Conservation (phyloP, 306 rosid genomes). For the Begonia masoniana region DNA sequence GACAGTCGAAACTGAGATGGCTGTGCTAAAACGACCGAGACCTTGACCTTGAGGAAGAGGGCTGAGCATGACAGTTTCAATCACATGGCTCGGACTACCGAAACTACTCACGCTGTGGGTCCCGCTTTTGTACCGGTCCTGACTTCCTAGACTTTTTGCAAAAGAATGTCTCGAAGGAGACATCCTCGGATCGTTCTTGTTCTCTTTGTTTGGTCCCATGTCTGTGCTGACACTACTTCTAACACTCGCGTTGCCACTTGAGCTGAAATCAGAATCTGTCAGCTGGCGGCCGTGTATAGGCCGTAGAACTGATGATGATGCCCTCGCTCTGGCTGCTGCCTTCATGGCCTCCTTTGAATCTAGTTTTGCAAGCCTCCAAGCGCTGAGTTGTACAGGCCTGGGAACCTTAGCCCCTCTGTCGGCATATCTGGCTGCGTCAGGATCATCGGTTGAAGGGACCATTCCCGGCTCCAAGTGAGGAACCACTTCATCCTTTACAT, state of each 20-base stretch:
- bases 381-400: conserved; percentile 68
- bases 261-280: conserved; percentile 57
- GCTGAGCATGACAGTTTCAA: conserved; percentile 77
- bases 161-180: conserved; percentile 59
- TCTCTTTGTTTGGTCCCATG: conserved; percentile 40
- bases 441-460: conserved; percentile 93
- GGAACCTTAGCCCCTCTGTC: conserved; percentile 58
- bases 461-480: conserved; percentile 99
- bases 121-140: conserved; percentile 83
- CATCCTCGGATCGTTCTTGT: conserved; percentile 45
- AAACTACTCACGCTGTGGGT: conserved; percentile 92
- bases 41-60: conserved; percentile 50
- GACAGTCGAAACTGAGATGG: conserved; percentile 20
- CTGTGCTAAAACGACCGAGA: conserved; percentile 41
- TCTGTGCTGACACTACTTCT: conserved; percentile 87
- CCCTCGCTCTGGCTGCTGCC: conserved; percentile 98
- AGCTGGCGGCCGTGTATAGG: conserved; percentile 44
- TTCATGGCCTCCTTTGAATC: conserved; percentile 72
- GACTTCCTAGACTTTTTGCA: conserved; percentile 88
- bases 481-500: conserved; percentile 73
- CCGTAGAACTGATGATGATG: conserved; percentile 86
- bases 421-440: conserved; percentile 70
- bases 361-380: conserved; percentile 92
- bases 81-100: conserved; percentile 88
- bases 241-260: conserved; percentile 85